Evolutionary conservation across 2,329 filamentous ascomycete species (phyloP), one percentile per base, ranked within the genome.

Genomic region (Epichloe festucae): DNA sequence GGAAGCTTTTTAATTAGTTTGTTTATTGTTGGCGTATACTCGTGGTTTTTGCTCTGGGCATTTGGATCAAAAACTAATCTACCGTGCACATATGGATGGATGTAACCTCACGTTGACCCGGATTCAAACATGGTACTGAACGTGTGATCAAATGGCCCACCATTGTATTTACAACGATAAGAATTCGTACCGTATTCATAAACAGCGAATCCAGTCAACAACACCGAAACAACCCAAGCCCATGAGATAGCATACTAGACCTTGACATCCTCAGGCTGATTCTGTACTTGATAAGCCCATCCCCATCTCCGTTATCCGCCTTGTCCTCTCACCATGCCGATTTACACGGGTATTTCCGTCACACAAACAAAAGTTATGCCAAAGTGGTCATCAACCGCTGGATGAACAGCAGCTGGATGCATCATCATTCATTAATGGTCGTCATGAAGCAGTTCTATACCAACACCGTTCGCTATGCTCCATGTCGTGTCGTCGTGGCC

Each of bases 391-490:
- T 31, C n/a, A 38, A 14, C 34, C 23, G 45, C 48, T 35, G 34
- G 2, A 27, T 21, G 8, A 35, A 36, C 5, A 47, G 23, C 27
- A 43, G 36, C 27, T 10, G 19, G 6, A 46, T 43, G 15, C 5
- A 36, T 50, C 43, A 45, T 48, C 31, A 48, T 44, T 36, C 44
- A 27, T 48, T 21, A n/a, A 11, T 38, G 27, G 12, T 45, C 39
- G 48, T 36, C 41, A 38, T 48, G 41, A 48, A 48, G 19, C 39
- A 38, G 47, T 44, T 51, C 45, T 51, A 53, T 48, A 27, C 52
- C 51, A 53, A 53, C 48, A 53, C 52, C 48, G 43, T 48, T 46
- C 48, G 52, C 52, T 51, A 48, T 51, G 52, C 48, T 27, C 19
- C 34, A 49, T 38, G 21, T 43, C 45, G 44, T 17, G 14, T 40